Conservation (phyloP, 2,329 filamentous ascomycete genomes). For the Aulographum hederae region DNA sequence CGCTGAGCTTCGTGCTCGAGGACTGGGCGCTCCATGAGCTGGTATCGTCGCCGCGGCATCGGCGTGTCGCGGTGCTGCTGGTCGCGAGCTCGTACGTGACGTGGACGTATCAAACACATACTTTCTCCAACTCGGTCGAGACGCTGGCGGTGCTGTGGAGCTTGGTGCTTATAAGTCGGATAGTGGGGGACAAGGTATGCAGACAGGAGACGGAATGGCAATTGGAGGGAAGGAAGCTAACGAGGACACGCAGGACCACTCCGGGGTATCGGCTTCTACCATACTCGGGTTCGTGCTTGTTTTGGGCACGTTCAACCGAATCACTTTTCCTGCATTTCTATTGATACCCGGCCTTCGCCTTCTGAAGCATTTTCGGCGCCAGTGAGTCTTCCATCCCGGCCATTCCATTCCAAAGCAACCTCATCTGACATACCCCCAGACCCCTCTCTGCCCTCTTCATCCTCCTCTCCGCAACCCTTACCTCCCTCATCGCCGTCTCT, state of each 20-base stretch:
- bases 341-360: slow-evolving; percentile 68
- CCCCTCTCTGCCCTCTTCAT: slow-evolving; percentile 44
- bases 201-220: neutral
- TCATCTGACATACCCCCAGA: slow-evolving; percentile 19
- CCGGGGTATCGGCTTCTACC: slow-evolving; percentile 56
- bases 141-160: slow-evolving; percentile 88
- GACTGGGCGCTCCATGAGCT: slow-evolving; percentile 96
- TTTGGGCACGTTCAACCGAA: slow-evolving; percentile 85
- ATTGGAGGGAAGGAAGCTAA: slow-evolving; percentile 5
- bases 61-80: slow-evolving; percentile 59
- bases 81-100: slow-evolving; percentile 95
- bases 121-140: slow-evolving; percentile 94
- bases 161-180: slow-evolving; percentile 75
- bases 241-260: slow-evolving; percentile 39
- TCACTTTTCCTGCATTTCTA: slow-evolving; percentile 90
- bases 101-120: slow-evolving; percentile 97
- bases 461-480: slow-evolving; percentile 44
- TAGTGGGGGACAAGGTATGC: slow-evolving; percentile 58
- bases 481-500: slow-evolving; percentile 53
- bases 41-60: slow-evolving; percentile 52
- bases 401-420: neutral
- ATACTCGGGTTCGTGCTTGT: slow-evolving; percentile 67
- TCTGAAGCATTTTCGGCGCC: slow-evolving; percentile 68
- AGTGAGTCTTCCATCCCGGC: slow-evolving; percentile 32
- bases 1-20: slow-evolving; percentile 86